phyloP scores from a whole-genome alignment of 2,329 filamentous ascomycete genomes.

The Emergomyces africanus region DNA sequence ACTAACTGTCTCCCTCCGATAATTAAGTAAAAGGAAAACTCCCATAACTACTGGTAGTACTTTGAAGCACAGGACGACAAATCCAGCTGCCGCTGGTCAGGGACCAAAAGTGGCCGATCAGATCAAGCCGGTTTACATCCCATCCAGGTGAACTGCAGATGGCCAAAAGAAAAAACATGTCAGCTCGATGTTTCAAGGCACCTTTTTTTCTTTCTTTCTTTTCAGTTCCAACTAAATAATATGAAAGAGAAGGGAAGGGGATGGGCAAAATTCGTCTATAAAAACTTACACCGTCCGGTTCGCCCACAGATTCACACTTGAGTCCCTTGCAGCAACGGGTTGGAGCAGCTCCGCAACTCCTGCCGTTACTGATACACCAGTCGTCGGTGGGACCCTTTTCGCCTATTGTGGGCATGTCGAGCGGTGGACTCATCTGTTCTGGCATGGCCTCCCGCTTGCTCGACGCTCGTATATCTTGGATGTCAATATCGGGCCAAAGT shows the following conservation, averaged over 20 bases:
- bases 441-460: not conserved
- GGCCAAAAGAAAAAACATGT: not conserved
- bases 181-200: not conserved
- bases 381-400: not conserved
- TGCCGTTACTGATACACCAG: not conserved
- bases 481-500: not conserved
- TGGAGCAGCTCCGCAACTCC: not conserved
- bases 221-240: no score
- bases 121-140: not conserved
- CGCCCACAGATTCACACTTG: not conserved
- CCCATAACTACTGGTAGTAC: not conserved
- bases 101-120: not conserved
- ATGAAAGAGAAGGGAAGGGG: no score
- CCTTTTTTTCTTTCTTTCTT: no score
- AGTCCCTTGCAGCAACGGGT: not conserved
- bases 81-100: not conserved
- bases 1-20: not conserved
- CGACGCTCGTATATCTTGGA: not conserved
- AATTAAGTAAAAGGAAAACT: not conserved
- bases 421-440: not conserved
- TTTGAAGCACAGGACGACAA: not conserved
- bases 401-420: not conserved
- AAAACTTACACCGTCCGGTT: not conserved
- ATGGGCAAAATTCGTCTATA: not conserved
- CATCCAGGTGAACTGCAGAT: not conserved